Evolutionary conservation across 2,329 filamentous ascomycete genomes (phyloP), one percentile per base, ranked within the genome.

Genomic region (Pochonia chlamydosporia): DNA sequence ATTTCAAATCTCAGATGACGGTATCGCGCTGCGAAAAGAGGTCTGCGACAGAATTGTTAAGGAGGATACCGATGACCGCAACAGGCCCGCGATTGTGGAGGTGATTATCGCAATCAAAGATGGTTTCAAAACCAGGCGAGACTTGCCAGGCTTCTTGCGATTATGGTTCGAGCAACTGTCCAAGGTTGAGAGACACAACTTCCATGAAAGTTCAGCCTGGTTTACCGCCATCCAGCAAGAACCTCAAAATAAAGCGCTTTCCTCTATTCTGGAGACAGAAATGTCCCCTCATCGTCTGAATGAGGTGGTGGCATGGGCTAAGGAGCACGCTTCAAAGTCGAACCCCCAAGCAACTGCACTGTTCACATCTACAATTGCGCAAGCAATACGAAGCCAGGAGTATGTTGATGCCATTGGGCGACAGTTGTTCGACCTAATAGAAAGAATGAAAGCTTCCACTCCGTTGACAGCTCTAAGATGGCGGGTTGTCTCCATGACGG

Each of bases 131-230:
- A 69, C 62, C 5, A 67, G 63, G 10, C 70, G 73, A 44, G 69
- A 71, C 47, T 57, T 77, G 11, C 59, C 71, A 0, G 62, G 65
- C 5, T 78, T 78, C 47, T 49, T 78, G 49, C 67, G 66, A 41
- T 57, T 70, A 2, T 79, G 75, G 75, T 72, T 66, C 41, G 55
- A 63, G 36, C 67, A 73, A 47, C 61, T 76, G 2, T 63, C 61
- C 31, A 57, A 64, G 13, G 57, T 62, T 14, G 64, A 69, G 47
- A 55, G 59, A 39, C 54, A 58, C 31, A 57, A 63, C 16, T 48
- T 53, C 14, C 53, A 55, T 26, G 13, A 28, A 40, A 54, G 42
- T 6, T 66, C 62, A 2, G 63, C 65, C 1, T 71, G 68, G 68
- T 59, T 64, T 20, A 52, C 52, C 3, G 52, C 64, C 9, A 56